phyloP scores from a whole-genome alignment of 2,329 filamentous ascomycete genomes.

The Fusarium sp. region DNA sequence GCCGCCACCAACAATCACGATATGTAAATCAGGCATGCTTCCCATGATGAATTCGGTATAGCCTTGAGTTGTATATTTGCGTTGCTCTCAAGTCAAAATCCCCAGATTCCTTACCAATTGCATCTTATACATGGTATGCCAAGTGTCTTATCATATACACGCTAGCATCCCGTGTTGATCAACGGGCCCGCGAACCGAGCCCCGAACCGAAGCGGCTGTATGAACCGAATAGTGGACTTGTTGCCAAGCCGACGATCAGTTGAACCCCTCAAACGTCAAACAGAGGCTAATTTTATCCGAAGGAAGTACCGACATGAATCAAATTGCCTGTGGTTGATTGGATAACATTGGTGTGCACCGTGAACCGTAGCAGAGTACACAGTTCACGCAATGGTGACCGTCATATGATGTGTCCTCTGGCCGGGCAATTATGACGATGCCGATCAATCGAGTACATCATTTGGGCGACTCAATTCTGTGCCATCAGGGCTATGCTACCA shows the following conservation, averaged over 20 bases:
- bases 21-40: conserved; percentile 37
- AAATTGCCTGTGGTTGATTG: background rate
- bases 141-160: background rate
- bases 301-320: background rate
- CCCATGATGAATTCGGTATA: conserved; percentile 27
- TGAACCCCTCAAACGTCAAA: background rate
- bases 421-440: no score
- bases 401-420: no score
- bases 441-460: no score
- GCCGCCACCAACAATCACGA: conserved; percentile 42
- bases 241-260: background rate
- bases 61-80: background rate
- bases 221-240: background rate
- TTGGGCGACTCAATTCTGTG: no score
- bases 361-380: background rate
- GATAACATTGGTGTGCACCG: background rate
- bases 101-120: background rate
- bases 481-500: no score
- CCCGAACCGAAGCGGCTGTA: conserved; percentile 17
- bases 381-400: background rate
- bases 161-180: conserved; percentile 1
- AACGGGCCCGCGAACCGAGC: conserved; percentile 17
- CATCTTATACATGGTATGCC: conserved; percentile 25
- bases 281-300: background rate
- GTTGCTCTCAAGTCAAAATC: background rate